Percentiles rank a stretch among this genome's conserved stretches.
phyloP scores from a whole-genome alignment of 345 rosid species.

The Acer yangbiense region DNA sequence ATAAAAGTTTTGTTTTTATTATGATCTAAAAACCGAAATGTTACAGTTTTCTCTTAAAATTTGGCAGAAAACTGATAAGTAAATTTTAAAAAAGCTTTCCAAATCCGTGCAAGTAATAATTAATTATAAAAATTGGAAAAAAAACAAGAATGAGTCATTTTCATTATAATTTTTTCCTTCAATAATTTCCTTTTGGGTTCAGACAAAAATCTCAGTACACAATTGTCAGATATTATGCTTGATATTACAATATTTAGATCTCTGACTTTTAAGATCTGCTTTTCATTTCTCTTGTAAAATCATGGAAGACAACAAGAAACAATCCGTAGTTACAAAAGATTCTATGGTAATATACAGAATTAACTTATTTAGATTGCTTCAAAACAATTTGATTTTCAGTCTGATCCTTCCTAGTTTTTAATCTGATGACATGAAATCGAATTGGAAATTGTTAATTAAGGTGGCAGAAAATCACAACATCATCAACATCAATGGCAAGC shows the following conservation, averaged over 20 bases:
- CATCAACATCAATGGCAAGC: neutral
- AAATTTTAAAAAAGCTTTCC: neutral
- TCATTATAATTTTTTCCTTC: neutral
- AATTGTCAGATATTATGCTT: neutral
- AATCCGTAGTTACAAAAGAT: neutral
- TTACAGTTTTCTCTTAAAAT: too few relatives aligned
- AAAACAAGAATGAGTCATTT: neutral
- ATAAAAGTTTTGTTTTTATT: too few relatives aligned
- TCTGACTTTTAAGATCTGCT: neutral
- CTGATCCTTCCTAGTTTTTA: neutral
- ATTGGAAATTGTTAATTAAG: neutral
- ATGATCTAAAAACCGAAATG: too few relatives aligned
- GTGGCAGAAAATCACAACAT: neutral
- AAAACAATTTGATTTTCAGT: neutral
- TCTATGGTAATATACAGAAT: too few relatives aligned
- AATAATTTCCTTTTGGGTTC: neutral
- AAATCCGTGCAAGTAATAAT: neutral
- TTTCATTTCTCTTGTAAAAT: neutral
- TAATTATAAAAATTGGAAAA: neutral
- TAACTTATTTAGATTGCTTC: neutral
- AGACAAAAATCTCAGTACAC: neutral
- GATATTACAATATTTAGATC: neutral
- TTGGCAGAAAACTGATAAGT: neutral
- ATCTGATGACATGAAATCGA: neutral
- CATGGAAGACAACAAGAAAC: neutral